Evolutionary conservation across 2,329 filamentous ascomycete species (phyloP).

Genomic region (Fusarium sp.): DNA sequence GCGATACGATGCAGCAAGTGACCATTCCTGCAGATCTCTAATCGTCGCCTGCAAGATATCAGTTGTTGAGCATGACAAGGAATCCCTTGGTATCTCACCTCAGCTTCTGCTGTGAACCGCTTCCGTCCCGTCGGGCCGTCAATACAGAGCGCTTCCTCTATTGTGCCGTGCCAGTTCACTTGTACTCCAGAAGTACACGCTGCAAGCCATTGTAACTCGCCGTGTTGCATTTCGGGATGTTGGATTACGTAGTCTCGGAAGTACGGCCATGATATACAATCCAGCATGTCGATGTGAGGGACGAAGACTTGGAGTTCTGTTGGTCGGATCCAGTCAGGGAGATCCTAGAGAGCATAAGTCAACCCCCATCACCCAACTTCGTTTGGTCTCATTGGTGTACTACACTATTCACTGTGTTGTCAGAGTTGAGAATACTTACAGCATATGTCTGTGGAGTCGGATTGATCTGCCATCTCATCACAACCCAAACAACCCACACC

Average conservation of each 20-base stretch:
- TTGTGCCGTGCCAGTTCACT: neutral
- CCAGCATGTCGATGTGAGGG: slow-evolving; percentile 13
- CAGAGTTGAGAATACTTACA: neutral
- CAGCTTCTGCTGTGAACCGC: slow-evolving; percentile 3
- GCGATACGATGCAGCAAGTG: slow-evolving; percentile 16
- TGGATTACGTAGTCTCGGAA: slow-evolving; percentile 12
- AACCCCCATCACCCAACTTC: too few species aligned
- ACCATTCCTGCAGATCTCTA: slow-evolving; percentile 1
- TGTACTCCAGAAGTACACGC: slow-evolving; percentile 1
- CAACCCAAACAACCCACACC: slow-evolving; percentile 9
- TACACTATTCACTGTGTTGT: too few species aligned
- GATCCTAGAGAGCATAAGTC: neutral
- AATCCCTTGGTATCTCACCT: neutral
- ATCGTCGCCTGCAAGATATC: neutral
- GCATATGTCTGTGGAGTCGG: slow-evolving; percentile 12
- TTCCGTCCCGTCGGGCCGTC: neutral
- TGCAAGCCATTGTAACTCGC: slow-evolving; percentile 8
- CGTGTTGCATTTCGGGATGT: slow-evolving; percentile 13
- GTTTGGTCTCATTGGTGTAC: neutral
- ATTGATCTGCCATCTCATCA: slow-evolving; percentile 20
- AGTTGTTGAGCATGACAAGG: fast-evolving
- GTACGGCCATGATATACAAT: slow-evolving; percentile 15
- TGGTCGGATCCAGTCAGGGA: slow-evolving; percentile 16
- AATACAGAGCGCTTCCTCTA: neutral
- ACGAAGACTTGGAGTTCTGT: slow-evolving; percentile 17